Evolutionary conservation across 164 flowering plant genomes (phyloP).

Genomic region (Berberis thunbergii): DNA sequence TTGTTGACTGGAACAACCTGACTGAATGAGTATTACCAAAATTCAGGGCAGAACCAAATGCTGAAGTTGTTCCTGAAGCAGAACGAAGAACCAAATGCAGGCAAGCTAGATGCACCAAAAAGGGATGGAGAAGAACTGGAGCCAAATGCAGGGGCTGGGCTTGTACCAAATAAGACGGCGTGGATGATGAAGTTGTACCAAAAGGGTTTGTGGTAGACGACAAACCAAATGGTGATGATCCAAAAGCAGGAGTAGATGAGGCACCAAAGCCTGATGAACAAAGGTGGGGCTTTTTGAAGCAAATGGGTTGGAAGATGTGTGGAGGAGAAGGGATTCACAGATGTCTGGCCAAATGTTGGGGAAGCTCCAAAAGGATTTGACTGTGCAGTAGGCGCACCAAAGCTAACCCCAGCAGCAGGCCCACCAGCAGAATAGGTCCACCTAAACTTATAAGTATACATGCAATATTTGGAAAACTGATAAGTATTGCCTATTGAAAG

Average conservation of each 20-base stretch:
- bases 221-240: conserved; percentile 47
- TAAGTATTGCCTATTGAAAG: background rate
- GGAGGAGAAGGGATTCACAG: conserved; percentile 56
- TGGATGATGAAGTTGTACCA: conserved; percentile 41
- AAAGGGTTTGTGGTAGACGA: conserved; percentile 45
- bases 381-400: conserved; percentile 30
- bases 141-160: conserved; percentile 49
- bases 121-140: conserved; percentile 38
- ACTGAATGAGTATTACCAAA: conserved; percentile 71
- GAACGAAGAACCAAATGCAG: conserved; percentile 41
- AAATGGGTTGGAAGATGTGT: conserved; percentile 53
- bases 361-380: conserved; percentile 44
- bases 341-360: conserved; percentile 52
- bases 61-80: conserved; percentile 39
- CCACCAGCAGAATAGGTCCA: conserved; percentile 76
- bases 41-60: conserved; percentile 44
- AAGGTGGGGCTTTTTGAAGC: conserved; percentile 41
- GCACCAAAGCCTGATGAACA: conserved; percentile 27
- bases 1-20: conserved; percentile 52
- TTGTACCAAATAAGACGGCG: conserved; percentile 47
- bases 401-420: conserved; percentile 36
- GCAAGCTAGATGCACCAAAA: conserved; percentile 42
- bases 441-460: conserved; percentile 33
- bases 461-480: background rate
- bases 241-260: conserved; percentile 46